Conservation (phyloP, 2,329 filamentous ascomycete species). For the Nemania diffusa region DNA sequence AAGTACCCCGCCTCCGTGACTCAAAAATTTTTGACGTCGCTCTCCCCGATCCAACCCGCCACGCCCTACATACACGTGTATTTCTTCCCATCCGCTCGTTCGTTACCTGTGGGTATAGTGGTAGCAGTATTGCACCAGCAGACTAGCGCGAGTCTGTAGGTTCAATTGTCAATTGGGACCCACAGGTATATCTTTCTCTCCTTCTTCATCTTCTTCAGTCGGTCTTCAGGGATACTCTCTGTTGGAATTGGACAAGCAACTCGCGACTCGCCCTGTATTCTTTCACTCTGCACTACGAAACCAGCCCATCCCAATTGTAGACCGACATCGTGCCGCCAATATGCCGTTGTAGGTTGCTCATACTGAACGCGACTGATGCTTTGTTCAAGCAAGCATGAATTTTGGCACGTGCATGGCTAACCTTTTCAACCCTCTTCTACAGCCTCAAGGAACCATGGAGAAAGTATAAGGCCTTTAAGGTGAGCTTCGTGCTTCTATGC, state of each 20-base stretch:
- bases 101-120: background rate
- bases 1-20: background rate
- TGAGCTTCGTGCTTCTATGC: background rate
- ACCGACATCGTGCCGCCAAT: conserved; percentile 1
- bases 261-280: background rate
- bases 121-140: background rate
- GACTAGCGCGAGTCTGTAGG: background rate
- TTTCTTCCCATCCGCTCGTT: background rate
- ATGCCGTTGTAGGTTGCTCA: conserved; percentile 16
- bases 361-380: too few relatives aligned
- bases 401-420: background rate
- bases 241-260: background rate
- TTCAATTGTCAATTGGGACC: background rate
- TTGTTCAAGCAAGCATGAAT: background rate
- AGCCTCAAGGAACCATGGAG: conserved; percentile 27
- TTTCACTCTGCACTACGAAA: background rate
- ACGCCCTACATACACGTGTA: background rate
- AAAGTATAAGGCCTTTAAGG: conserved; percentile 25
- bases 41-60: background rate
- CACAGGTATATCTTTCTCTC: background rate
- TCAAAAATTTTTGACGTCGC: background rate
- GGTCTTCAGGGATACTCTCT: background rate
- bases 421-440: background rate
- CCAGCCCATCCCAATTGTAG: background rate
- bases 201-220: background rate